Conservation (phyloP, 345 rosid genomes). For the Triadica sebifera region DNA sequence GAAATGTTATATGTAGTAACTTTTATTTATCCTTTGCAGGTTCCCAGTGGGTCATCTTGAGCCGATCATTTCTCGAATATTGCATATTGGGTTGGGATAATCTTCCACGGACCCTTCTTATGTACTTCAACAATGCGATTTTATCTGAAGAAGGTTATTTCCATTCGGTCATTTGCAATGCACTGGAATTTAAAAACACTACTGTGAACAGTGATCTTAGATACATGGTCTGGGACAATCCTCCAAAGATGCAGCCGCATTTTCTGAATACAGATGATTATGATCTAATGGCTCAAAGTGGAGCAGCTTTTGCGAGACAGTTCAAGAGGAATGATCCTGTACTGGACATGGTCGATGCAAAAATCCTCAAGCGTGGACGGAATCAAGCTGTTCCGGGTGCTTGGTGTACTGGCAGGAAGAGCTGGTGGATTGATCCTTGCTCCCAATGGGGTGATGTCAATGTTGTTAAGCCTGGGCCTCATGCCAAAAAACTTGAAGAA, state of each 20-base stretch:
- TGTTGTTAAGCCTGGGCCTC: constrained; percentile 72
- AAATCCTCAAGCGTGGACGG: constrained; percentile 66
- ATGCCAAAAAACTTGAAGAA: constrained; percentile 64
- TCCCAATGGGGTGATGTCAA: constrained; percentile 92
- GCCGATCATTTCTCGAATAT: constrained; percentile 79
- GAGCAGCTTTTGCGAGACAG: constrained; percentile 86
- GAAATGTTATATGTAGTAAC: constrained; percentile 21
- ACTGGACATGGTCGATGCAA: constrained; percentile 64
- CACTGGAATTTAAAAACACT: constrained; percentile 80
- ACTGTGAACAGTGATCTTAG: constrained; percentile 80
- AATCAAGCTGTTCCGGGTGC: constrained; percentile 70
- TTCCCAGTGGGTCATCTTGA: constrained; percentile 81
- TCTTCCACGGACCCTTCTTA: constrained; percentile 79
- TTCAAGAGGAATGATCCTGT: constrained; percentile 70
- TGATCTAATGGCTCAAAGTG: constrained; percentile 71
- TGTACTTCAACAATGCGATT: constrained; percentile 88
- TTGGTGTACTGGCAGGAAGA: constrained; percentile 78
- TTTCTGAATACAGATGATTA: constrained; percentile 61
- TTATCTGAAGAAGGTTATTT: constrained; percentile 88
- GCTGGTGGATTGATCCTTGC: constrained; percentile 90
- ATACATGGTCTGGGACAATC: constrained; percentile 94
- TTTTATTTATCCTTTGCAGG: constrained; percentile 47
- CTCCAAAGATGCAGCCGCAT: constrained; percentile 94
- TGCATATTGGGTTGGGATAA: constrained; percentile 97
- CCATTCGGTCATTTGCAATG: constrained; percentile 88